Base-by-base conservation (phyloP, 2,329 filamentous ascomycete genomes). In the Sporothrix humicola region DNA sequence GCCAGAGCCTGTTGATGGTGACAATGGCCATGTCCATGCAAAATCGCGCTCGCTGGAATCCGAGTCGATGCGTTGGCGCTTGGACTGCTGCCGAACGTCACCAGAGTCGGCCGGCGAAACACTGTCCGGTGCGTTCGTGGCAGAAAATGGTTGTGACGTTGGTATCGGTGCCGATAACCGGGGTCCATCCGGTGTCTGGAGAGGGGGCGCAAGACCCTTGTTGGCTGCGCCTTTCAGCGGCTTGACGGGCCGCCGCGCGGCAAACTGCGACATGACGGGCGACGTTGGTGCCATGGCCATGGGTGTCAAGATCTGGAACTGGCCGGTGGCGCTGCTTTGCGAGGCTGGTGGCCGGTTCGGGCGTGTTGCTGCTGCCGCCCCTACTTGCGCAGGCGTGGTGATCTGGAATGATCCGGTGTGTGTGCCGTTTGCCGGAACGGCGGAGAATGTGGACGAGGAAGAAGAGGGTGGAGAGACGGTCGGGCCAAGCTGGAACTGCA, bases 11-110 rank as follows among this genome's bases (percentile, higher is more conserved):
- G 73, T 72, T 0, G 76, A 75, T 4, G 76, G 76, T 9, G 76
- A 76, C 61, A 74, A 37, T 26, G 76, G 75, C 76, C 74, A 76
- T 1, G 74, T 74, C 76, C 76, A 77, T n/a, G 74, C 73, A 66
- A 76, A 75, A 26, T 77, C 76, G 3, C 68, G 73, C 46, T 77
- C 76, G 65, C 75, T 76, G 10, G 52, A 72, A 50, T 76, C 74
- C 3, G 74, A 75, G 26, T 74, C 73, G 61, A 76, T 69, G 2
- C 76, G 75, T 6, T 52, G 76, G 8, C 74, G 73, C 23, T 77
- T 76, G 1, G 54, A 15, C 3, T 20, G 58, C 2, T 8, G 72
- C 3, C 9, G 69, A 8, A 17, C 50, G 20, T 74, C 72, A 23
- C 48, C 37, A 15, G 61, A 56, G 20, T 70, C 68, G 10, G 46